Evolutionary conservation across 2,329 filamentous ascomycete genomes (phyloP), one percentile per base, ranked within the genome.

Genomic region (Monilinia fructigena): DNA sequence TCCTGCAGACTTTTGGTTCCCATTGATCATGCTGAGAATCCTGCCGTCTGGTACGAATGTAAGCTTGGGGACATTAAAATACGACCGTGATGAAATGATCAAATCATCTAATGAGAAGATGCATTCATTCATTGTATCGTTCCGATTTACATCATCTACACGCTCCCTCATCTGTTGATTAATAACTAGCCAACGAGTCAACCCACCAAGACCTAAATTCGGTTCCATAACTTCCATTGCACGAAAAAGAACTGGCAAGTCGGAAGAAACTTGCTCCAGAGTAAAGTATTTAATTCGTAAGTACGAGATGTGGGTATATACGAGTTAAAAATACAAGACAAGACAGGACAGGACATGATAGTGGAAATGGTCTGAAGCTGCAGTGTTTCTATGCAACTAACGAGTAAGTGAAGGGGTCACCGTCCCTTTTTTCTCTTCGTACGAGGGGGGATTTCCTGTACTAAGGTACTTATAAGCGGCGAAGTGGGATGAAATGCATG

Each of bases 401-500:
- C 63, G 55, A 61, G 63, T 61, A 65, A 65, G 55, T 55, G 55
- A 60, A 60, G 48, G 55, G 55, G 26, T n/a, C 14, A 20, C 55
- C 12, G 38, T 47, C 20, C 31, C 38, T 55, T 14, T 42, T 40
- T 42, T 58, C 56, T 31, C 45, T 26, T 59, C 28, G 56, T 47
- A 31, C 48, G 48, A 61, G 20, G 11, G 45, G n/a, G 23, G 31
- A 35, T 18, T 35, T 18, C 54, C 31, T 59, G 11, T 48, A 35
- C 31, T 5, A 35, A 35, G 31, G 31, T 35, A 45, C 38, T 40
- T 38, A 38, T 38, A 52, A 61, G 47, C 47, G 31, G 16, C 58
- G 28, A 52, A 61, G 58, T 61, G 58, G 58, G 45, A 65, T 65
- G 54, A 40, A 59, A 38, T 35, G 53, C 55, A 65, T 65, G 63